phyloP scores from a whole-genome alignment of 2,329 filamentous ascomycete species.

The Exophiala sp. region DNA sequence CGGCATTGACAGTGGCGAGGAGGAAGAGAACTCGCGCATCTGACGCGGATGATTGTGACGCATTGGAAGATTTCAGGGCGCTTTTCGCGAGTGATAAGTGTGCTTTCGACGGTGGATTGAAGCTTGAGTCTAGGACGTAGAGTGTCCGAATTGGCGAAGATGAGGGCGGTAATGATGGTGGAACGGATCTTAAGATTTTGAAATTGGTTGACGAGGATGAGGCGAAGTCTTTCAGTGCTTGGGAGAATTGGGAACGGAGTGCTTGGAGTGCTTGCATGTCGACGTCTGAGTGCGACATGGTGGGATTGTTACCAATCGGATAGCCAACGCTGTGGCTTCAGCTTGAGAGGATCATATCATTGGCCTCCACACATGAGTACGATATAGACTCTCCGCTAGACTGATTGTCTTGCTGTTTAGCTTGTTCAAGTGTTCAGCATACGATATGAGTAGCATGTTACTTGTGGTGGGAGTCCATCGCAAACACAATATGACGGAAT shows the following conservation, averaged over 20 bases:
- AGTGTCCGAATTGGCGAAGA: conserved; percentile 34
- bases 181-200: conserved; percentile 14
- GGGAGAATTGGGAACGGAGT: conserved; percentile 17
- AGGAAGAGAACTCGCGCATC: conserved; percentile 53
- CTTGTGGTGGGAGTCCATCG: no score
- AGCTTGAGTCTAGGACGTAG: conserved; percentile 63
- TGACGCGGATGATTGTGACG: conserved; percentile 31
- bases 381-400: no score
- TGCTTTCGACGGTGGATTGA: conserved; percentile 62
- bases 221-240: conserved; percentile 19
- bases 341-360: no score
- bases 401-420: no score
- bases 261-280: conserved; percentile 17
- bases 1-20: conserved; percentile 63
- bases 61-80: conserved; percentile 41
- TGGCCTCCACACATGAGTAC: no score
- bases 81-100: conserved; percentile 55
- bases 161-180: conserved; percentile 7
- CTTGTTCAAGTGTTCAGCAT: no score
- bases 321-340: no score
- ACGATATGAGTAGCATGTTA: no score
- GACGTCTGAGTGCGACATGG: conserved; percentile 6
- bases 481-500: neutral
- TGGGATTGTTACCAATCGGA: neutral
- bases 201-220: conserved; percentile 16